phyloP scores from a whole-genome alignment of 2,329 filamentous ascomycete genomes.

The Didymella segeticola region DNA sequence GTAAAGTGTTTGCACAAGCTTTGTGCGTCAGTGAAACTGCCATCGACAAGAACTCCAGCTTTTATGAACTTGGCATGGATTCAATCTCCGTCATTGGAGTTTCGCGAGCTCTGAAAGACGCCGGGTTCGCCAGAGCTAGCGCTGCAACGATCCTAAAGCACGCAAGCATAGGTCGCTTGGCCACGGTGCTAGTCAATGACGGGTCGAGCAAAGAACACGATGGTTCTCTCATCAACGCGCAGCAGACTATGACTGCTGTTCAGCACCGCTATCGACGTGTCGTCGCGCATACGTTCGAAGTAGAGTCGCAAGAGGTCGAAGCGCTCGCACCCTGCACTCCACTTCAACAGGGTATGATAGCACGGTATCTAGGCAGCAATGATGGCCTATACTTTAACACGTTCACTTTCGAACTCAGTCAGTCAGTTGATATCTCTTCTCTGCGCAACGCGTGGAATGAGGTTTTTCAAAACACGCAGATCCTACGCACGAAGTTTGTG shows the following conservation, averaged over 20 bases:
- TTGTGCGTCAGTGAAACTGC: slow-evolving; percentile 53
- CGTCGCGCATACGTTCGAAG: slow-evolving; percentile 61
- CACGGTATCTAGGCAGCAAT: slow-evolving; percentile 66
- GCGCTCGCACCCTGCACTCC: slow-evolving; percentile 82
- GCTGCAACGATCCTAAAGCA: slow-evolving; percentile 72
- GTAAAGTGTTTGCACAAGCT: slow-evolving; percentile 62
- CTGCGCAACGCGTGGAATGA: slow-evolving; percentile 66
- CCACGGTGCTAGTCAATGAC: slow-evolving; percentile 38
- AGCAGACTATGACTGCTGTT: slow-evolving; percentile 69
- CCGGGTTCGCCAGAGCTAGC: slow-evolving; percentile 66
- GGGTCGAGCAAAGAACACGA: slow-evolving; percentile 8
- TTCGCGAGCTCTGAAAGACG: slow-evolving; percentile 66
- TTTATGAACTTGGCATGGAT: slow-evolving; percentile 87
- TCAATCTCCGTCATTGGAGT: slow-evolving; percentile 83
- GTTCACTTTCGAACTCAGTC: slow-evolving; percentile 67
- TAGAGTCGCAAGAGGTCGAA: slow-evolving; percentile 66
- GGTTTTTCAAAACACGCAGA: slow-evolving; percentile 61
- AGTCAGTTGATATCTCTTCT: slow-evolving; percentile 52
- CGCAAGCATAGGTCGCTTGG: slow-evolving; percentile 51
- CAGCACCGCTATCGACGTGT: slow-evolving; percentile 65
- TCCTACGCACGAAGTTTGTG: slow-evolving; percentile 76
- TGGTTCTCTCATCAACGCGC: slow-evolving; percentile 56
- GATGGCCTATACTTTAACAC: slow-evolving; percentile 75
- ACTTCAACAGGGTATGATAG: slow-evolving; percentile 85
- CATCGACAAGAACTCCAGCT: slow-evolving; percentile 65